A percentile compares a stretch with the other conserved stretches of the same genome.
These are phyloP conservation scores for Paraphaeosphaeria minitans DNA, from an alignment of 2,329 filamentous ascomycete species.

Conservation along the genomic window DNA sequence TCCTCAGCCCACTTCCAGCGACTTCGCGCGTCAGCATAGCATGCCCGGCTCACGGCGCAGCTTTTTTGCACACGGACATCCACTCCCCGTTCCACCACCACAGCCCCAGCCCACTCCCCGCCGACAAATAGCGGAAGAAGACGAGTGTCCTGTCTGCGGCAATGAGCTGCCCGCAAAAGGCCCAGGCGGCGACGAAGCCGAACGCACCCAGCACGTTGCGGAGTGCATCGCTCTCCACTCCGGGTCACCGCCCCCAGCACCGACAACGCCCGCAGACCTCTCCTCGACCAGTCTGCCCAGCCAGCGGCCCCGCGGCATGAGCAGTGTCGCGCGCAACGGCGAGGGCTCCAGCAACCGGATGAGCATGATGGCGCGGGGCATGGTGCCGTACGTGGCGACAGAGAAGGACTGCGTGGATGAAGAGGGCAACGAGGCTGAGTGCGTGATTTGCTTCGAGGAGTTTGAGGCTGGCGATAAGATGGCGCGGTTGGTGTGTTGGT, in stretches of 20 bases:
- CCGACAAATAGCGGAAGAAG: constrained; percentile 64
- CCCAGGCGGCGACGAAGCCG: constrained; percentile 44
- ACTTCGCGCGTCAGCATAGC: constrained; percentile 17
- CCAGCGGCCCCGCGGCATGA: constrained; percentile 42
- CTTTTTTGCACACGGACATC: constrained; percentile 16
- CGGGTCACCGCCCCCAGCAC: constrained; percentile 24
- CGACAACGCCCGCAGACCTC: constrained; percentile 21
- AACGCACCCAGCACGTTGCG: constrained; percentile 53
- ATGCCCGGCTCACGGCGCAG: constrained; percentile 23
- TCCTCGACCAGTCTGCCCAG: constrained; percentile 35
- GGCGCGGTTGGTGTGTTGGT: constrained; percentile 66
- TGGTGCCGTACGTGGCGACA: constrained; percentile 61
- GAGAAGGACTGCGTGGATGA: constrained; percentile 68
- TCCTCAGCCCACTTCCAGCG: constrained; percentile 15
- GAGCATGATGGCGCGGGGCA: constrained; percentile 42
- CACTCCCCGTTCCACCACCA: constrained; percentile 6
- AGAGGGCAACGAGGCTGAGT: constrained; percentile 59
- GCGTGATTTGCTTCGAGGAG: constrained; percentile 69
- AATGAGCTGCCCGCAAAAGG: constrained; percentile 66
- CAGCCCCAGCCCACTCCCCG: constrained; percentile 29
- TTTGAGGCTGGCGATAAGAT: constrained; percentile 65
- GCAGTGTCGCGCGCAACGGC: constrained; percentile 27
- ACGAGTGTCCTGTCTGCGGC: constrained; percentile 80
- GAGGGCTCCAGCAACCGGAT: constrained; percentile 34
- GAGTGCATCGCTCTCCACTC: constrained; percentile 47